Evolutionary conservation across 768 basidiomycete genomes (phyloP), one percentile per base, ranked within the genome.

Genomic region (Amanita inopinata): DNA sequence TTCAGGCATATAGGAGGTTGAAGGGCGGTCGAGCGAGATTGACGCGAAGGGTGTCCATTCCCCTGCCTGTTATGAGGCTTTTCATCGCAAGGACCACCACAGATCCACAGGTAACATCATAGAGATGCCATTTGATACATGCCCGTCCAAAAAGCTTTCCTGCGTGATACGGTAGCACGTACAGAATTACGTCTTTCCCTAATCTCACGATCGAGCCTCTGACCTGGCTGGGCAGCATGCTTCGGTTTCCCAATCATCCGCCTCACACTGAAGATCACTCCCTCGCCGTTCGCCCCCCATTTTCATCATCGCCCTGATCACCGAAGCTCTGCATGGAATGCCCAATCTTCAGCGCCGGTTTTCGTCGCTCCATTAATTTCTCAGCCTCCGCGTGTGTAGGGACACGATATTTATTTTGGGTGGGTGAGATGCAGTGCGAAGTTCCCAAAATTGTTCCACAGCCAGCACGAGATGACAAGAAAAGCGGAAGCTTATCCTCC

Each of bases 401-500:
- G 27, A 28, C 27, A n/a, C 27, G n/a, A 6, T 28, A 28, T 28
- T n/a, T 7, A 28, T n/a, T n/a, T n/a, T n/a, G 27, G 27, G 7
- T n/a, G n/a, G 7, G 27, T n/a, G n/a, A 28, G n/a, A 28, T n/a
- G 27, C 27, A n/a, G 27, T 15, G 5, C 25, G 11, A 20, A n/a
- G 34, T 32, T 4, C 31, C 34, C 2, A 3, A 36, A 36, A 12
- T 15, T 28, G 25, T 31, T 7, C 19, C 43, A 3, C 10, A 12
- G 11, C 41, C 33, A 15, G 33, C 3, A 45, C 28, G 4, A 25
- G 17, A 32, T 17, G 18, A 35, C 18, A 2, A 23, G 30, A 14
- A 11, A 14, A 25, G 14, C 37, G 35, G 44, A 51, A 51, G 51
- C 33, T 48, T 50, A 46, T 51, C 22, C 11, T 19, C 28, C 24